phyloP scores from a whole-genome alignment of 2,329 filamentous ascomycete species.

The Ambrosiella xylebori region DNA sequence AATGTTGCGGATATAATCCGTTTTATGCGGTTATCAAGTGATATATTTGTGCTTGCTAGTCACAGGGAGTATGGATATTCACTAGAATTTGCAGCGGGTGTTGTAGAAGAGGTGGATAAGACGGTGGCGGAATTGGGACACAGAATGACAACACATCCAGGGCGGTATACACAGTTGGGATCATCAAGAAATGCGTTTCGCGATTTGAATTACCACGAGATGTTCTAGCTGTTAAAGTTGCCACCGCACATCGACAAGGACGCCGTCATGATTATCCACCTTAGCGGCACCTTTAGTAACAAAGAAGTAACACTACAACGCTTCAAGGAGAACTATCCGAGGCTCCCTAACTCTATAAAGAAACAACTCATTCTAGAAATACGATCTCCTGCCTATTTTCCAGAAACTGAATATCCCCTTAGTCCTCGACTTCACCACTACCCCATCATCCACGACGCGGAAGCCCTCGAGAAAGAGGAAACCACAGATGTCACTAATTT shows the following conservation, averaged over 20 bases:
- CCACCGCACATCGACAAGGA: constrained; percentile 65
- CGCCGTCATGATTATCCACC: constrained; percentile 86
- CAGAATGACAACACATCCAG: constrained; percentile 76
- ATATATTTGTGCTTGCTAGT: constrained; percentile 94
- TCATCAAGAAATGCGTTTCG: constrained; percentile 62
- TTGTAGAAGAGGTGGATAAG: constrained; percentile 56
- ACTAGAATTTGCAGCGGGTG: constrained; percentile 65
- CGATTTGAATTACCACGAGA: constrained; percentile 77
- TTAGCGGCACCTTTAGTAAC: constrained; percentile 81
- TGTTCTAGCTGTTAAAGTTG: constrained; percentile 60
- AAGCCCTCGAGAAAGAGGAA: constrained; percentile 70
- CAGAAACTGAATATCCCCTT: constrained; percentile 88
- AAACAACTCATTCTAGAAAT: constrained; percentile 76
- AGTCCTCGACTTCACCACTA: constrained; percentile 89
- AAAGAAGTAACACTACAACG: constrained; percentile 62
- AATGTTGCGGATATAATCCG: constrained; percentile 70
- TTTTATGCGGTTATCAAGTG: constrained; percentile 80
- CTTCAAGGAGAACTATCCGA: constrained; percentile 58
- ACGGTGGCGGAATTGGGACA: constrained; percentile 67
- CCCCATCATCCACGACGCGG: constrained; percentile 73
- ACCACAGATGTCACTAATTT: constrained; percentile 62
- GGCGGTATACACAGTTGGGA: constrained; percentile 82
- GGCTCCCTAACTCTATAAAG: constrained; percentile 52
- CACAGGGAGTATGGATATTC: constrained; percentile 77
- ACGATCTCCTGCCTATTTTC: constrained; percentile 76